Percentiles rank a stretch among this genome's conserved stretches.
These are phyloP conservation scores for Schwanniomyces pseudopolymorphus DNA, from an alignment of 805 yeast genomes.

Conservation along the genomic window DNA sequence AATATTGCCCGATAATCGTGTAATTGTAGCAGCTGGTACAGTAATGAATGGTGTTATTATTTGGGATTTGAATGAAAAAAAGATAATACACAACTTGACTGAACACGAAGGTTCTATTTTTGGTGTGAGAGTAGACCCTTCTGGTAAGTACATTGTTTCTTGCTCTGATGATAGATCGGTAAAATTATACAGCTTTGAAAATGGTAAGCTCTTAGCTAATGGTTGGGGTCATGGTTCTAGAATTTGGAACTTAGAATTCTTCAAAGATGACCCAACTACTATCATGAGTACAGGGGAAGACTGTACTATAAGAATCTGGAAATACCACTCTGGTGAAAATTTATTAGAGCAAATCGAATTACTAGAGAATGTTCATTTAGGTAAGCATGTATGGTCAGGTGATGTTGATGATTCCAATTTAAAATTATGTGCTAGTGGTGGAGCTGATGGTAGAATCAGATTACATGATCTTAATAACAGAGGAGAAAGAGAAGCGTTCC, in stretches of 20 bases:
- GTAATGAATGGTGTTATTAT: conserved; percentile 84
- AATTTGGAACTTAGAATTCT: conserved; percentile 80
- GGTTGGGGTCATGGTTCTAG: conserved; percentile 98
- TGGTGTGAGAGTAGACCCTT: conserved; percentile 62
- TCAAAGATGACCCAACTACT: conserved; percentile 21
- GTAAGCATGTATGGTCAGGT: conserved; percentile 86
- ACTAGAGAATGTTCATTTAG: conserved; percentile 68
- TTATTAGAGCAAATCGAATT: conserved; percentile 38
- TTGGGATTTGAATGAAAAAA: conserved; percentile 58
- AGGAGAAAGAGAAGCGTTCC: conserved; percentile 15
- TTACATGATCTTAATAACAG: conserved; percentile 50
- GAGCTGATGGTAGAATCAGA: conserved; percentile 86
- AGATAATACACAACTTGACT: conserved; percentile 53
- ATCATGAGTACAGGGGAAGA: conserved; percentile 83
- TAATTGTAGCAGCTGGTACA: conserved; percentile 82
- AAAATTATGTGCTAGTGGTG: conserved; percentile 74
- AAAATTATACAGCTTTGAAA: conserved; percentile 62
- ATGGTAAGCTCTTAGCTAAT: conserved; percentile 61
- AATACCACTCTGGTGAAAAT: conserved; percentile 27
- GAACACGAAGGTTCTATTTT: conserved; percentile 94
- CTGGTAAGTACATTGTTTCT: conserved; percentile 59
- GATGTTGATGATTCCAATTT: conserved; percentile 47
- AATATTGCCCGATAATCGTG: conserved; percentile 38
- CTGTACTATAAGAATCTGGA: conserved; percentile 81
- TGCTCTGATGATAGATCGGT: conserved; percentile 96